Base-by-base conservation (phyloP, 192 early-diverging fungal genomes). In the Radiomyces spectabilis region DNA sequence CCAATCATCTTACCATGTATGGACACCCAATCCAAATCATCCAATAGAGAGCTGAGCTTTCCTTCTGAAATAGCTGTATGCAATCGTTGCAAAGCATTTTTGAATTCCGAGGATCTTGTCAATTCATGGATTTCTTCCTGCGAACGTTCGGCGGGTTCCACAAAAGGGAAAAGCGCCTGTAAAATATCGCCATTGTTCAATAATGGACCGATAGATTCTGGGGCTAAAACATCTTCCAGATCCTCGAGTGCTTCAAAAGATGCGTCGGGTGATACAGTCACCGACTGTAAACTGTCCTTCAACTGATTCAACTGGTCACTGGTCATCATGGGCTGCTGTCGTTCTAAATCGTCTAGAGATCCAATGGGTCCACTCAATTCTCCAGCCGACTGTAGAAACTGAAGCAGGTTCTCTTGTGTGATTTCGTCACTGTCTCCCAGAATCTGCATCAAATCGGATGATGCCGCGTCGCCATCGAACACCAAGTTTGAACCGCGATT, bases 311-410 rank as follows among this genome's bases (percentile, higher is more conserved):
- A 25, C 22, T 27, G 34, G 47, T 30, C 0, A 25, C 26, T 29
- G 37, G 45, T 47, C 44, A 22, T 48, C 52, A 29, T 40, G 53
- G 13, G n/a, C 16, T 24, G 34, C 51, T 41, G 51, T 40, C 27
- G 51, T 53, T 43, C 40, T 31, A 40, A 10, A 26, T 29, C 27
- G 25, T n/a, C 35, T 33, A 27, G 26, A 18, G 21, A 39, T 12
- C 49, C 53, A 18, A 51, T 40, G 19, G 53, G 54, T 13, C 48
- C 54, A 27, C 53, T 48, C 6, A 51, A 57, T 7, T 60, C 60
- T 25, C 66, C 66, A 27, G 54, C 59, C 4, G 59, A 41, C 49
- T 69, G 66, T 25, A 69, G 57, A 41, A 59, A 69, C 30, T 69
- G 68, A n/a, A 55, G 46, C 6, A 69, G 26, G 31, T 69, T 57